Base-by-base conservation (phyloP, 2,329 filamentous ascomycete genomes). In the Elsinoe fawcettii region DNA sequence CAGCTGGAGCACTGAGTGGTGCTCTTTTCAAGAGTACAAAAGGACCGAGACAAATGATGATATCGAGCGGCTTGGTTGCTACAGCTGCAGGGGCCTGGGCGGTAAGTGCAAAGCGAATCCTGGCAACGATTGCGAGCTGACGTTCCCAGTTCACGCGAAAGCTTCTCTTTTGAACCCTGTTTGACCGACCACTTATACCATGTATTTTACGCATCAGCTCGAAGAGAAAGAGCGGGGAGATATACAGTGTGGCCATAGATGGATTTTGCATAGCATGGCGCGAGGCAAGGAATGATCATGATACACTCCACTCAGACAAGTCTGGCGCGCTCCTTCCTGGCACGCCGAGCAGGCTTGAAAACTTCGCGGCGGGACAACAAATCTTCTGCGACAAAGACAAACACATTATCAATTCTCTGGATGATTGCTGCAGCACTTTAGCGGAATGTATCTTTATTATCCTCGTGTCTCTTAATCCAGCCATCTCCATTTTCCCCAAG, bases 11-110 rank as follows among this genome's bases (percentile, higher is more conserved):
- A 1, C 71, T 99, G 65, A 95, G 90, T 68, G 93, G 93, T 59
- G 91, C 92, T 80, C 71, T 99, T 12, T 99, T 99, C 77, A 97
- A 96, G 80, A 95, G 91, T 72, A 97, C 95, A 51, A 82, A 88
- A 67, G 93, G 93, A 5, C 62, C 93, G 60, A 82, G 88, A 73
- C 91, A 90, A 32, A 97, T 97, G 91, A 79, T 93, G 77, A 93
- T 97, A 67, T 96, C 91, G 34, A 88, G 90, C 62, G 89, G 86
- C 65, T 86, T 99, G 63, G 91, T 97, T 59, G 93, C 86, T 55
- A 83, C 84, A 41, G 80, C 93, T 61, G 95, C 93, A 57, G 90
- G 88, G 63, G 81, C 77, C 60, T 99, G 95, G 93, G 86, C 91
- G 68, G 92, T 99, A 83, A 75, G 88, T 83, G 20, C 44, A 32